phyloP scores from a whole-genome alignment of 306 rosid genomes.

The Carpinus fangiana region DNA sequence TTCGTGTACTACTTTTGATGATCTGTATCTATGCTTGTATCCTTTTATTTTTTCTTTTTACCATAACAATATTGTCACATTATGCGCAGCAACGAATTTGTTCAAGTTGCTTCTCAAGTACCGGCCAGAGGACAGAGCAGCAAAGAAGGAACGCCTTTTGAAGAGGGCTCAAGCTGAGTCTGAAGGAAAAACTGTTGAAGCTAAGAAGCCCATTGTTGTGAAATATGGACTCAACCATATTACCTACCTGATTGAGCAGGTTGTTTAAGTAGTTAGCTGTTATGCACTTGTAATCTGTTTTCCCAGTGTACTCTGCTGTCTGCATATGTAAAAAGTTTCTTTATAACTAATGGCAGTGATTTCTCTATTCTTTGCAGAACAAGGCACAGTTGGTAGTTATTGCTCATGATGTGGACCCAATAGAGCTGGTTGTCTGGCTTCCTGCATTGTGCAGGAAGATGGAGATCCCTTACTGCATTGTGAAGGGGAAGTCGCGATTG shows the following conservation, averaged over 20 bases:
- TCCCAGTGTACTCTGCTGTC: background rate
- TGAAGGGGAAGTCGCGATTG: constrained; percentile 76
- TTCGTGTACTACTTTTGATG: background rate
- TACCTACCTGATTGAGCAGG: constrained; percentile 82
- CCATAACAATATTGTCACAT: background rate
- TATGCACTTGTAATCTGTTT: background rate
- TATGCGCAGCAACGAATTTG: constrained; percentile 57
- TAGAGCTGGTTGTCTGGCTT: constrained; percentile 82
- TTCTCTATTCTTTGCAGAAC: constrained; percentile 38
- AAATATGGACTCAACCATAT: constrained; percentile 85
- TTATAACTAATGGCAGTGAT: background rate
- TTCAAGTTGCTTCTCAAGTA: constrained; percentile 79
- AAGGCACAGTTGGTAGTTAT: constrained; percentile 78
- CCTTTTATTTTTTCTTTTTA: background rate
- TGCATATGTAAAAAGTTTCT: background rate
- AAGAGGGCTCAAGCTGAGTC: constrained; percentile 76
- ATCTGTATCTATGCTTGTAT: background rate
- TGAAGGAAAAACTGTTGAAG: constrained; percentile 60
- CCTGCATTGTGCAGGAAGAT: constrained; percentile 80
- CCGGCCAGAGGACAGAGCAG: constrained; percentile 75
- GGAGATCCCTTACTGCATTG: constrained; percentile 85
- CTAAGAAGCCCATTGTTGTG: constrained; percentile 67
- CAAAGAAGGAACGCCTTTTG: constrained; percentile 67
- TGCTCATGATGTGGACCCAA: constrained; percentile 86
- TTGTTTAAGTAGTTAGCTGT: background rate